These are phyloP conservation scores for Aspergillus tamarii DNA, from an alignment of 2,329 filamentous ascomycete species.

Conservation along the genomic window DNA sequence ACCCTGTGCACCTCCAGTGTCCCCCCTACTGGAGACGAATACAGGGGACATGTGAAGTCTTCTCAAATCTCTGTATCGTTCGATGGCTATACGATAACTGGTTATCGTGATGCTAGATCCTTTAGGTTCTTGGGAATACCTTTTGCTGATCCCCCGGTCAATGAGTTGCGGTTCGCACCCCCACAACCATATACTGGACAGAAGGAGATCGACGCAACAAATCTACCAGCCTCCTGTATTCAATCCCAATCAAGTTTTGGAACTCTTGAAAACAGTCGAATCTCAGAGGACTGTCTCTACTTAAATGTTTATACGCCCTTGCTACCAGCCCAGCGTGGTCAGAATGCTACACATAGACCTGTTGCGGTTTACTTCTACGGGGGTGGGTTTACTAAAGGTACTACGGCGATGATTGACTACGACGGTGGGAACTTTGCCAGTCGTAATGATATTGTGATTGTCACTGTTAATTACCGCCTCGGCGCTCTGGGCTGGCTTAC, in stretches of 20 bases:
- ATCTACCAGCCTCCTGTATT: neutral
- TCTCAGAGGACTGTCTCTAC: neutral
- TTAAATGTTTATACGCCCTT: neutral
- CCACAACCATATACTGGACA: neutral
- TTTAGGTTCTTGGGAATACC: neutral
- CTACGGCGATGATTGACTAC: neutral
- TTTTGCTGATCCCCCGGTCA: neutral
- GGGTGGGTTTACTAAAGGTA: neutral
- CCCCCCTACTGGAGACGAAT: neutral
- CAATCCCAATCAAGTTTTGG: neutral
- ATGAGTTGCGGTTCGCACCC: neutral
- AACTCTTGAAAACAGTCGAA: neutral
- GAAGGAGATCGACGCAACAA: neutral
- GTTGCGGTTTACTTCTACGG: neutral
- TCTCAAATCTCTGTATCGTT: neutral
- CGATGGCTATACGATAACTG: neutral
- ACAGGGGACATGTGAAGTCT: neutral
- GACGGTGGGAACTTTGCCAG: neutral
- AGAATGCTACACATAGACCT: neutral
- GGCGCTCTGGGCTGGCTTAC: neutral
- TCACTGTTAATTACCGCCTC: neutral
- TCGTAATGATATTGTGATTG: neutral
- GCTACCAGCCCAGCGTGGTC: neutral
- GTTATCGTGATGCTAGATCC: neutral
- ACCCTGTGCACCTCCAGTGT: neutral